These are phyloP conservation scores for Biscutella laevigata DNA, from an alignment of 441 rosid genomes.

Conservation along the genomic window DNA sequence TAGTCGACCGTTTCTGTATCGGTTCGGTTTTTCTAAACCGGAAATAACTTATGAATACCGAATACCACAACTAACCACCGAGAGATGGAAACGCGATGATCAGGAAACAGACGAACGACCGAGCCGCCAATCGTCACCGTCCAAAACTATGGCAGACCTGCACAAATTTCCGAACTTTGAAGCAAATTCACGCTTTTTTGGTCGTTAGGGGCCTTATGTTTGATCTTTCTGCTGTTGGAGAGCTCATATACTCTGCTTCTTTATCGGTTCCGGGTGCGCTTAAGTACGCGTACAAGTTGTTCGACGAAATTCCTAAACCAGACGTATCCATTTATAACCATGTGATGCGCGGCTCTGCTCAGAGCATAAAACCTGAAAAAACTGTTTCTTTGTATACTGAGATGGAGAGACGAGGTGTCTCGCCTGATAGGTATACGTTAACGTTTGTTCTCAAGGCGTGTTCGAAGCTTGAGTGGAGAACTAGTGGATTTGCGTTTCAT, in stretches of 20 bases:
- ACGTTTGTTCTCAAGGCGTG: conserved; percentile 73
- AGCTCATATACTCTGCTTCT: conserved; percentile 46
- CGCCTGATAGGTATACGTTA: conserved; percentile 58
- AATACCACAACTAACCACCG: background rate
- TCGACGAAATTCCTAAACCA: conserved; percentile 53
- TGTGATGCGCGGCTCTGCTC: conserved; percentile 61
- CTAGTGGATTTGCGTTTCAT: conserved; percentile 53
- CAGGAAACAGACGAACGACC: conserved; percentile 46
- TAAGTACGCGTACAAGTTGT: conserved; percentile 54
- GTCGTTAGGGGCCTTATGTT: conserved; percentile 52
- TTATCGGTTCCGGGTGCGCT: conserved; percentile 42
- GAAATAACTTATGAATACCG: conserved; percentile 3
- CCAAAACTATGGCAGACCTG: conserved; percentile 56
- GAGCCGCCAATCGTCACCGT: conserved; percentile 38
- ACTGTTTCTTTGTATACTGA: conserved; percentile 41
- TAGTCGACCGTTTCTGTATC: too few relatives aligned
- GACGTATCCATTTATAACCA: conserved; percentile 64
- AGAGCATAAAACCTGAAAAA: conserved; percentile 31
- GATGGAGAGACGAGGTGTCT: conserved; percentile 45
- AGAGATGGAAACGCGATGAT: conserved; percentile 33
- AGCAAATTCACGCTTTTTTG: conserved; percentile 61
- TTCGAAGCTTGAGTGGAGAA: conserved; percentile 45
- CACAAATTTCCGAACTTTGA: conserved; percentile 35
- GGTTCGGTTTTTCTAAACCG: conserved; percentile 10
- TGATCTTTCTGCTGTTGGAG: conserved; percentile 40